These are phyloP conservation scores for Globisporangium takayamanum DNA, from an alignment of 352 stramenopile species.

Conservation along the genomic window DNA sequence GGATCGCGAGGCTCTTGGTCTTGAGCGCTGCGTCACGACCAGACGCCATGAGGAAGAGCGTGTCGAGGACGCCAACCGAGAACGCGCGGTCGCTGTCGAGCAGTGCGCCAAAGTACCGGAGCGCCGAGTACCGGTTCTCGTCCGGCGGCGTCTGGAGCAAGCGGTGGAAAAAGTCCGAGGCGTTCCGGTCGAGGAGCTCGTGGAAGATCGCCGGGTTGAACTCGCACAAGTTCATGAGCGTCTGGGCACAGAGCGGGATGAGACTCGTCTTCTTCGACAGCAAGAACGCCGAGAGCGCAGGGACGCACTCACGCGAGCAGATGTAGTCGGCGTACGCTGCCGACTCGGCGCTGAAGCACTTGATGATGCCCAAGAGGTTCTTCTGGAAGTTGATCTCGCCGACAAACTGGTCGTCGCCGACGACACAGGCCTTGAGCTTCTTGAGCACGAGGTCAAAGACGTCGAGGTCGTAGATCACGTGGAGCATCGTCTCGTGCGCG, in stretches of 20 bases:
- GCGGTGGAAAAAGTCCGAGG: slow-evolving; percentile 71
- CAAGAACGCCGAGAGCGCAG: slow-evolving; percentile 54
- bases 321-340: slow-evolving; percentile 55
- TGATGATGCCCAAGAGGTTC: slow-evolving; percentile 67
- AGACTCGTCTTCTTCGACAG: slow-evolving; percentile 62
- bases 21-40: slow-evolving; percentile 45
- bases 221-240: slow-evolving; percentile 74
- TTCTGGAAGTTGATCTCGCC: slow-evolving; percentile 78
- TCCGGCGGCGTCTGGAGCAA: slow-evolving; percentile 71
- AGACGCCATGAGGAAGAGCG: slow-evolving; percentile 62
- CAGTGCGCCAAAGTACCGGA: slow-evolving; percentile 63
- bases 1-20: slow-evolving; percentile 42
- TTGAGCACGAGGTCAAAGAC: slow-evolving; percentile 57
- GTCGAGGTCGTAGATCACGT: slow-evolving; percentile 50
- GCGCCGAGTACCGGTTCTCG: slow-evolving; percentile 60
- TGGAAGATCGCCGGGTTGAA: slow-evolving; percentile 64
- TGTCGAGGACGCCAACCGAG: slow-evolving; percentile 56
- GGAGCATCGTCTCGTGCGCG: slow-evolving; percentile 41
- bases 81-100: slow-evolving; percentile 51
- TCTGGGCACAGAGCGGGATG: slow-evolving; percentile 58
- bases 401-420: slow-evolving; percentile 59
- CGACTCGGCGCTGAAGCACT: slow-evolving; percentile 62
- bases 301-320: slow-evolving; percentile 42
- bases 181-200: slow-evolving; percentile 51
- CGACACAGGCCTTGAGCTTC: slow-evolving; percentile 64